Evolutionary conservation across 2,329 filamentous ascomycete species (phyloP), one percentile per base, ranked within the genome.

Genomic region (Colletotrichum sp.): DNA sequence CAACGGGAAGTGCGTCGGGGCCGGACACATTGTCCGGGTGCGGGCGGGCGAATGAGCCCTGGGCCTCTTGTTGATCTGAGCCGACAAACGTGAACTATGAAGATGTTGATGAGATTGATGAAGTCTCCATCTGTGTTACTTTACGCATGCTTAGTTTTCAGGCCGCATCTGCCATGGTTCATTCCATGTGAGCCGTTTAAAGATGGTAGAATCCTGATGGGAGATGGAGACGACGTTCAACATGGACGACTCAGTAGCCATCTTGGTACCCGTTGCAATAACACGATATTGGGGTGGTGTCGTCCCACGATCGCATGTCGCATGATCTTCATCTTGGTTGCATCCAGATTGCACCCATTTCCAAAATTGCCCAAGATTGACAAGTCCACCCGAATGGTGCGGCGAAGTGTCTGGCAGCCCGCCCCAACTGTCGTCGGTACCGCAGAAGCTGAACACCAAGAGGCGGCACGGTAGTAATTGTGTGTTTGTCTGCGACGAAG

Each of bases 261-360:
- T 64, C 11, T 48, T 27, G 27, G 36, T 48, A 52, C 60, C 27
- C n/a, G 19, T 65, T n/a, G 36, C 15, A 32, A 25, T 48, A 34
- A 30, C 48, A 39, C 39, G 69, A 5, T 27, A 55, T 61, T 9
- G 11, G 36, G 44, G 57, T 22, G 57, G 55, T 68, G 57, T 59
- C 55, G 27, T 68, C n/a, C 57, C 55, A 30, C 64, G 57, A 73
- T 52, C 44, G 34, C 52, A 39, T 60, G 74, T 74, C 68, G 74
- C 74, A 75, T 69, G 59, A 68, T 75, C 68, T 75, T 57, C 68
- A 64, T 44, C 27, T 68, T 71, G 44, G 66, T 71, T 59, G 59
- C 71, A 71, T 59, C 44, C 65, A 69, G 28, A 57, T 64, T 60
- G 27, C 34, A 34, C 27, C 8, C 34, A 55, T 52, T 68, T 19